Base-by-base conservation (phyloP, 129 eudicot species). In the Flaveria trinervia region DNA sequence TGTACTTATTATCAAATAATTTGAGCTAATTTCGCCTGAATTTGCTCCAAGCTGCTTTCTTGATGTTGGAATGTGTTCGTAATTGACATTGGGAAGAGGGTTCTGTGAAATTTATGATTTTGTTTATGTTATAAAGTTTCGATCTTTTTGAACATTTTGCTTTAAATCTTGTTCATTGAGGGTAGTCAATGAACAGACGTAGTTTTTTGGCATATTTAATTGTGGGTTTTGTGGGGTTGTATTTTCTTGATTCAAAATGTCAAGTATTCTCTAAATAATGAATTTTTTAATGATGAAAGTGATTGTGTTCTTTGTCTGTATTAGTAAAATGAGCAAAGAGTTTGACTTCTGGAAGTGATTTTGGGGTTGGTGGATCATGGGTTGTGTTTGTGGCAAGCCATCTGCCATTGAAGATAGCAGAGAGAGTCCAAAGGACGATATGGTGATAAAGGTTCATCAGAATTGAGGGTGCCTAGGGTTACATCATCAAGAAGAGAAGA, bases 371-470 rank as follows among this genome's bases (percentile, higher is more conserved):
- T 71, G 79, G 75, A 78, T 18, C 33, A 93, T 93, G 98, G 98
- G 98, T 49, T 83, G 96, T 80, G 83, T 79, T 74, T 93, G 96
- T 71, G 87, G 96, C 59, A 93, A 91, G 78, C 88, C 97, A n/a
- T 84, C 80, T 57, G 88, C 88, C 43, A 84, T 87, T 81, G 97
- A 87, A 64, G 96, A 91, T 69, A 80, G 89, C 66, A 84, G 81
- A 71, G 96, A 89, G 80, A 91, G 92, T 64, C 92, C 96, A 0
- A 68, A 87, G 73, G 96, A 91, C 74, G 90, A 83, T 72, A 87
- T 55, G 82, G 92, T 0, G 79, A 79, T 82, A 92, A 92, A 61
- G 51, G 80, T 25, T 66, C 78, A 5, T 74, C 91, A 0, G 92
- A 86, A 26, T 56, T 82, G 22, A 81, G 89, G 61, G 86, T 65